Conservation (phyloP, 176 grass and related monocot genomes). For the Rhynchospora pubera region DNA sequence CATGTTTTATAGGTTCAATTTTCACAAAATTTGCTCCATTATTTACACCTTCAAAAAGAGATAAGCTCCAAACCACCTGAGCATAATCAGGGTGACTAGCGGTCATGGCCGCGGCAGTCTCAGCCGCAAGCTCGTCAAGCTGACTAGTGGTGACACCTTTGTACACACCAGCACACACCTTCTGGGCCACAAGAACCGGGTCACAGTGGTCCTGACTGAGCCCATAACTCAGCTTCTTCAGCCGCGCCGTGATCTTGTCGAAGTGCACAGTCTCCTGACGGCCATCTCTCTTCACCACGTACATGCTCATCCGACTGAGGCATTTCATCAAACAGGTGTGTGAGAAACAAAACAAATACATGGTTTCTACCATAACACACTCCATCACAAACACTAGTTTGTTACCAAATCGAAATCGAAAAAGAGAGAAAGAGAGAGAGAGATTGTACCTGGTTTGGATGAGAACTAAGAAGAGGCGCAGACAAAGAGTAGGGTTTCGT, state of each 20-base stretch:
- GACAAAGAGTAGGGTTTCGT: slow-evolving; percentile 5
- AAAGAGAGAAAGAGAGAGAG: neutral
- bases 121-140: slow-evolving; percentile 92
- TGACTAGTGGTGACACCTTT: slow-evolving; percentile 95
- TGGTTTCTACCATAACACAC: neutral
- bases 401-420: neutral
- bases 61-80: slow-evolving; percentile 29
- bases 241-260: slow-evolving; percentile 93
- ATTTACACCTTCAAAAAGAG: neutral
- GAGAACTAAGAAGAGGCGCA: too few species aligned
- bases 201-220: slow-evolving; percentile 99
- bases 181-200: slow-evolving; percentile 82
- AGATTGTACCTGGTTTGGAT: neutral
- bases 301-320: slow-evolving; percentile 28
- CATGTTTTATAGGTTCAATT: neutral
- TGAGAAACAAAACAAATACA: neutral
- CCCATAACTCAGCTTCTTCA: slow-evolving; percentile 97
- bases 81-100: slow-evolving; percentile 90
- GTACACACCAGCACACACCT: slow-evolving; percentile 85
- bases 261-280: slow-evolving; percentile 87
- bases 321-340: slow-evolving; percentile 48
- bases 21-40: neutral
- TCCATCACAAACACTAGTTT: neutral
- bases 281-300: slow-evolving; percentile 92
- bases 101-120: slow-evolving; percentile 83